Evolutionary conservation across 345 rosid species (phyloP), one percentile per base, ranked within the genome.

Genomic region (Acer negundo): DNA sequence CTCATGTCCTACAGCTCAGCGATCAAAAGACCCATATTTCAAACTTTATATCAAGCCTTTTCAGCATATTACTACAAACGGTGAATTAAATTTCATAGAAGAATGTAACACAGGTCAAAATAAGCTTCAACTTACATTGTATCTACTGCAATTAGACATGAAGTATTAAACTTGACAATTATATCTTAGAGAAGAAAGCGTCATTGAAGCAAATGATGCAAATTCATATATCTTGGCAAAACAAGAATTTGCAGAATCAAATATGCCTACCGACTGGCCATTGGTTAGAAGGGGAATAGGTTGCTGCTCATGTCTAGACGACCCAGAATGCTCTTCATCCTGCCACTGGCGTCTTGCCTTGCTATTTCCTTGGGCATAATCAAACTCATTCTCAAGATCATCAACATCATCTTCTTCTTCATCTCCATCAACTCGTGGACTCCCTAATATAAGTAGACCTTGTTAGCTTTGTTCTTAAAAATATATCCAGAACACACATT

Each of bases 361-460:
- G 85, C 81, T 86, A 78, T 69, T 85, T 70, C 92, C 92, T 72
- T 91, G 95, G 71, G 89, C 72, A 86, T 94, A 93, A 80, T 85
- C 86, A 78, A 97, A 93, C 87, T 97, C 99, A 79, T 97, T 93
- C 85, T 93, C 98, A 46, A 97, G 80, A 86, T 97, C 98, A 85
- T 97, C 98, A 79, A 93, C 91, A 69, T 92, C 98, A 80, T 97
- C 97, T 85, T 97, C 99, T 80, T 97, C 99, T 66, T 94, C 99
- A 77, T 97, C 99, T 62, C 98, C 99, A 40, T 91, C 94, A 66
- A 97, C 98, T 74, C 97, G 94, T 70, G 93, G 87, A 83, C 98
- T 87, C 82, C 99, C 99, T 97, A 83, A 80, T 81, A 72, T 47
- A 82, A 23, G 28, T 62, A 80, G 67, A 66, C 13, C 28, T 55